A percentile compares a stretch with the other conserved stretches of the same genome.
These are phyloP conservation scores for Alternaria longipes DNA, from an alignment of 2,329 filamentous ascomycete species.

Conservation along the genomic window DNA sequence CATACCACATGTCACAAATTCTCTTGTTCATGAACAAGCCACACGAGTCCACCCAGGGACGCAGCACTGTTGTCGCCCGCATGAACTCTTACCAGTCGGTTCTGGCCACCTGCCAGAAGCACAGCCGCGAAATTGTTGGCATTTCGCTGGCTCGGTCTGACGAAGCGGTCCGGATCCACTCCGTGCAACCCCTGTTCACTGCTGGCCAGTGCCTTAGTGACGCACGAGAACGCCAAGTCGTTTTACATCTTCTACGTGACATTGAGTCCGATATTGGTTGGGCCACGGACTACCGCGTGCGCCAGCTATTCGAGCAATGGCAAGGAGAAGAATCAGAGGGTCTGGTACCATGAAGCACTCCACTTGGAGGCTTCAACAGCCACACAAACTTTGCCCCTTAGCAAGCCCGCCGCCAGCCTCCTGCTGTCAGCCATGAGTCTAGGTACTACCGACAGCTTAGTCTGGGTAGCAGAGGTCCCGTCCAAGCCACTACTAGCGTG, in stretches of 20 bases:
- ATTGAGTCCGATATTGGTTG: conserved; percentile 72
- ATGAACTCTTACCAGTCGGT: conserved; percentile 67
- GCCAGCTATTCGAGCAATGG: conserved; percentile 63
- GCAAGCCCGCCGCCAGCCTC: conserved; percentile 11
- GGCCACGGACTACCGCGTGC: conserved; percentile 69
- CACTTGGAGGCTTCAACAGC: conserved; percentile 6
- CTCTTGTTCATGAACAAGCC: conserved; percentile 69
- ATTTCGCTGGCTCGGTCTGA: conserved; percentile 67
- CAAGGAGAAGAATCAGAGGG: conserved; percentile 45
- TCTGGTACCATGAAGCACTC: conserved; percentile 27
- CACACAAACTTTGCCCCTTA: conserved; percentile 1
- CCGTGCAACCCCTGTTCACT: conserved; percentile 68
- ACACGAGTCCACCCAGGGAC: conserved; percentile 62
- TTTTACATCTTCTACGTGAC: conserved; percentile 64
- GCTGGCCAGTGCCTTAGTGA: conserved; percentile 69
- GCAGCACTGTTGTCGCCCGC: conserved; percentile 63
- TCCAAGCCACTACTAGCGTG: conserved; percentile 13
- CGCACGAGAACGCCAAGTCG: conserved; percentile 62
- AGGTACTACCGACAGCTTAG: conserved; percentile 8
- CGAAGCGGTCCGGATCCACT: conserved; percentile 65
- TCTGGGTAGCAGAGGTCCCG: conserved; percentile 3
- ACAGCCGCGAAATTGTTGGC: conserved; percentile 69
- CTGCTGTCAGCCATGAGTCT: conserved; percentile 4
- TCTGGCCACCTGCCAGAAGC: conserved; percentile 63
- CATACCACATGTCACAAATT: conserved; percentile 71